A percentile compares a stretch with the other conserved stretches of the same genome.
phyloP scores from a whole-genome alignment of 106 monocot species.

The Dendrobium huoshanense region DNA sequence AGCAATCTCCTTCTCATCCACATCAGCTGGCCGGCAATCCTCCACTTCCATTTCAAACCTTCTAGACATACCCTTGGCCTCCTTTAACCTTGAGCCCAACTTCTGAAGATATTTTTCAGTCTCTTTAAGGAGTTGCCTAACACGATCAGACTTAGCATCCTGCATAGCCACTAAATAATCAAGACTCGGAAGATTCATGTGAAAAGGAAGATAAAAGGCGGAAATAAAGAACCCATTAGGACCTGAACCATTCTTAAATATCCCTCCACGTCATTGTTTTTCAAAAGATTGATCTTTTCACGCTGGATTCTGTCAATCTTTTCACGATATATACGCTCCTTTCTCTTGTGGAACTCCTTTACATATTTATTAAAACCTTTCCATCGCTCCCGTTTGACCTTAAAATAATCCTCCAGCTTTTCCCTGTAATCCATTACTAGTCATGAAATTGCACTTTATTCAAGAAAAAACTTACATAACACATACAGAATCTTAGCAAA shows the following conservation, averaged over 20 bases:
- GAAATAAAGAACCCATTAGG: conserved; percentile 4
- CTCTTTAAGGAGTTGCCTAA: conserved; percentile 95
- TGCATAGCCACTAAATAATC: conserved; percentile 20
- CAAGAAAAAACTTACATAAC: background rate
- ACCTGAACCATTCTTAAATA: conserved; percentile 99
- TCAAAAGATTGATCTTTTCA: conserved; percentile 96
- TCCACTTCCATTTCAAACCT: conserved; percentile 66
- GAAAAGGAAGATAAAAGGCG: background rate
- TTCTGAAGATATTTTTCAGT: conserved; percentile 98
- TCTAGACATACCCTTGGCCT: conserved; percentile 59
- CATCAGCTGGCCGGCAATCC: conserved; percentile 37
- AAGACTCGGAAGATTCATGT: conserved; percentile 6
- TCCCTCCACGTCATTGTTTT: conserved; percentile 99
- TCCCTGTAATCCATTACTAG: conserved; percentile 46
- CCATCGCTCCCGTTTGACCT: conserved; percentile 79
- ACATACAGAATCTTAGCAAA: background rate
- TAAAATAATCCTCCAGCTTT: conserved; percentile 86
- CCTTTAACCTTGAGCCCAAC: conserved; percentile 76
- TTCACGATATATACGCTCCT: conserved; percentile 86
- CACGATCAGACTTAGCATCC: conserved; percentile 99
- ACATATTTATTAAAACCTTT: conserved; percentile 77
- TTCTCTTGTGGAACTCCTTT: conserved; percentile 95
- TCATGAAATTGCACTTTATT: background rate
- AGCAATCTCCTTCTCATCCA: conserved; percentile 51
- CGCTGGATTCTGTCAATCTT: conserved; percentile 96